Evolutionary conservation across 306 rosid genomes (phyloP), one percentile per base, ranked within the genome.

Genomic region (Corylus americana): DNA sequence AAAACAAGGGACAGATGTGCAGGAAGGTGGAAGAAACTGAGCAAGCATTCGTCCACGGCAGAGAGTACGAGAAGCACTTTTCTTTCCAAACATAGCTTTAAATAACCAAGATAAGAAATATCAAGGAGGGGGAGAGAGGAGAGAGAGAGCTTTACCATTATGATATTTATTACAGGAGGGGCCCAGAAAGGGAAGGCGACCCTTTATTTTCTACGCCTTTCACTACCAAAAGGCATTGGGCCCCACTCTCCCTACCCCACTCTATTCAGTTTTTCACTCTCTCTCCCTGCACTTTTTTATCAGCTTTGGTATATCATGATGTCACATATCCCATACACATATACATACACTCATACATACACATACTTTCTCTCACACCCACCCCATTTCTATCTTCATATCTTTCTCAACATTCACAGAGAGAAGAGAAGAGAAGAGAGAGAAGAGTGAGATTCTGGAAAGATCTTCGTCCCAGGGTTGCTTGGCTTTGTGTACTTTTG

Each of bases 211-310:
- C 72, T 68, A 42, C 31, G 51, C 79, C 85, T 55, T 80, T 73
- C 88, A 83, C 78, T 81, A 12, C 10, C 87, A 90, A 88, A 86
- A 86, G 62, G 90, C 55, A 4, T 84, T 78, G 70, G 91, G 91
- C 35, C 92, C 97, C 92, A 86, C 91, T 59, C 48, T 77, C 84
- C 83, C 69, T 83, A 76, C 71, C 57, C 48, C 31, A 44, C 13
- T 48, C 17, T 14, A 12, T 7, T 53, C 11, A 17, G 4, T 55
- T 54, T 78, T 47, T 80, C 12, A 2, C 71, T 73, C 17, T 14
- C 62, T 11, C 80, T 69, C 61, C 51, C 35, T 22, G 5, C 85
- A 89, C 92, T 91, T 89, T 91, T 89, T 85, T 80, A 85, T 91
- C 87, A 79, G 71, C 88, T 85, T 42, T 79, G 73, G 86, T 85